Conservation (phyloP, 2,329 filamentous ascomycete species). For the Emmonsiellopsis sp. region DNA sequence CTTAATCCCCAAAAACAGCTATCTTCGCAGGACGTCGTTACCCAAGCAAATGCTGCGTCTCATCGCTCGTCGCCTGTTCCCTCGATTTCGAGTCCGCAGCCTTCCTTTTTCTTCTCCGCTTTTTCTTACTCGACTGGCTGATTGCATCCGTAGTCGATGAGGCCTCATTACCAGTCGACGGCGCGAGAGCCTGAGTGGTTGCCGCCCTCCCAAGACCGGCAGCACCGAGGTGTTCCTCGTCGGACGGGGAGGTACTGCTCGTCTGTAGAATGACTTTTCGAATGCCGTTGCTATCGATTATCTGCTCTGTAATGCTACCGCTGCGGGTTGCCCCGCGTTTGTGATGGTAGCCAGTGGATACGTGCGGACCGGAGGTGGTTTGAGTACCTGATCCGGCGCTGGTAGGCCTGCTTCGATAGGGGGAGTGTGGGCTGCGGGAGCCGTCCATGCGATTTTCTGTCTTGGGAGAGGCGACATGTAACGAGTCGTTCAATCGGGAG, state of each 20-base stretch:
- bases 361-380: slow-evolving; percentile 7
- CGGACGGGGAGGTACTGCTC: slow-evolving; percentile 40
- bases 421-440: not conserved
- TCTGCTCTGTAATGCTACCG: slow-evolving; percentile 69
- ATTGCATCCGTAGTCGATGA: slow-evolving; percentile 2
- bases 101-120: slow-evolving; percentile 17
- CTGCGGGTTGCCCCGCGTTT: slow-evolving; percentile 50
- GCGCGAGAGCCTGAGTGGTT: not conserved
- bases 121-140: slow-evolving; percentile 14
- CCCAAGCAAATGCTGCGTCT: not conserved
- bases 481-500: not conserved
- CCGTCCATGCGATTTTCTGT: not conserved
- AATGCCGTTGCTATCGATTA: slow-evolving; percentile 64
- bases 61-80: not conserved
- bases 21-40: not conserved
- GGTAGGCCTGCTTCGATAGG: not conserved
- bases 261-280: slow-evolving; percentile 68
- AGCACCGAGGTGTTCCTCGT: slow-evolving; percentile 2
- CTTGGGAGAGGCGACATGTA: not conserved
- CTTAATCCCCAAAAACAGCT: not conserved
- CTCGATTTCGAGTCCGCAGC: slow-evolving; percentile 3
- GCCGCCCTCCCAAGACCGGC: slow-evolving; percentile 6
- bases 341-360: slow-evolving; percentile 15
- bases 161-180: slow-evolving; percentile 5
- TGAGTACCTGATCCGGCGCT: slow-evolving; percentile 4